phyloP scores from a whole-genome alignment of 495 filamentous ascomycete genomes.

The Amorphotheca resinae region DNA sequence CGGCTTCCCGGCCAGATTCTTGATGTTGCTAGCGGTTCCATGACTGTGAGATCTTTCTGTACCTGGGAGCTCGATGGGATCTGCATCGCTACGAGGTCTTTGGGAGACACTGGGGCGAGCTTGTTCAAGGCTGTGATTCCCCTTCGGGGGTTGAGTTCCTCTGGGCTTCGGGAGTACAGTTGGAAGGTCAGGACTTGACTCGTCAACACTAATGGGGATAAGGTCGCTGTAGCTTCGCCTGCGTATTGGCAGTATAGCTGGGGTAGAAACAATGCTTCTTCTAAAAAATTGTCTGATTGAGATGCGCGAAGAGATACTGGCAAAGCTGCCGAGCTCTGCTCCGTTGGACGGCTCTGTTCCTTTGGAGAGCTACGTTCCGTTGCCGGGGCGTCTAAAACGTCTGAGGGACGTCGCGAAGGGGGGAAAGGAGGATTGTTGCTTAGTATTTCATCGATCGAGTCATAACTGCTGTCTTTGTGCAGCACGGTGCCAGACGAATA shows the following conservation, averaged over 20 bases:
- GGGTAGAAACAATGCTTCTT: neutral
- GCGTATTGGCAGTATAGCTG: neutral
- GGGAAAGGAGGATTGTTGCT: too few relatives aligned
- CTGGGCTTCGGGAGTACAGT: constrained; percentile 14
- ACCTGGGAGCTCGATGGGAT: constrained; percentile 12
- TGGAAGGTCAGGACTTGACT: constrained; percentile 18
- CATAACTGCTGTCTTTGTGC: too few relatives aligned
- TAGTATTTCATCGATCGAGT: too few relatives aligned
- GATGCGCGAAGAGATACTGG: too few relatives aligned
- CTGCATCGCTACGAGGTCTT: constrained; percentile 14
- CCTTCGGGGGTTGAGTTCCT: constrained; percentile 10
- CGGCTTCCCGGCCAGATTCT: too few relatives aligned
- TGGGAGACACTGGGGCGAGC: constrained; percentile 19
- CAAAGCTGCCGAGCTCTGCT: too few relatives aligned
- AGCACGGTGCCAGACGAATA: constrained; percentile 11
- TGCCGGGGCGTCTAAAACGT: too few relatives aligned
- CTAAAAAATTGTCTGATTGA: constrained; percentile 21
- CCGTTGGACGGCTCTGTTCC: too few relatives aligned
- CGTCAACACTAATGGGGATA: constrained; percentile 24
- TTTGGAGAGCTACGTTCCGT: too few relatives aligned
- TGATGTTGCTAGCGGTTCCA: too few relatives aligned
- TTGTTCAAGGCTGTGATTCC: constrained; percentile 13
- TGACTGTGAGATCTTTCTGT: too few relatives aligned
- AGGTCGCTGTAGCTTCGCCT: constrained; percentile 22
- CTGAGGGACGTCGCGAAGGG: too few relatives aligned